Percentiles rank a stretch among this genome's conserved stretches.
These are phyloP conservation scores for Amesomyces nigricolor DNA, from an alignment of 2,329 filamentous ascomycete species.

Conservation along the genomic window DNA sequence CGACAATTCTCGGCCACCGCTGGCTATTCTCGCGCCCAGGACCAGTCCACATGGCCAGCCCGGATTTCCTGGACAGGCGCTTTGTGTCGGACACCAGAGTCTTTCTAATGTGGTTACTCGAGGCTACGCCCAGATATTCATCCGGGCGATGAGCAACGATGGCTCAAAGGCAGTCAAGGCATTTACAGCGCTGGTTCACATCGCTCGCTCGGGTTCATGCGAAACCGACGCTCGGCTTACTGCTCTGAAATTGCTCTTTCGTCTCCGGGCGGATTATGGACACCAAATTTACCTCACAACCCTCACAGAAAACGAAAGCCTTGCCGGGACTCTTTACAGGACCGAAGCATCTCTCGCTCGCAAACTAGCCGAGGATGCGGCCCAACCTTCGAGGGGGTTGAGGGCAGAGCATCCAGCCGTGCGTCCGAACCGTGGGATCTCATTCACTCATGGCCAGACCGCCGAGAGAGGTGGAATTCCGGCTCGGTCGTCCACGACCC, in stretches of 20 bases:
- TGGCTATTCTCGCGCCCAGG: slow-evolving; percentile 28
- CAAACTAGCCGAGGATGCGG: slow-evolving; percentile 48
- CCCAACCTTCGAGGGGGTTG: slow-evolving; percentile 39
- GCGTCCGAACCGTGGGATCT: slow-evolving; percentile 47
- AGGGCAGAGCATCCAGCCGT: slow-evolving; percentile 39
- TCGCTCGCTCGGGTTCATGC: slow-evolving; percentile 54
- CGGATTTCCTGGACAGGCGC: slow-evolving; percentile 28
- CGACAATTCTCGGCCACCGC: slow-evolving; percentile 43
- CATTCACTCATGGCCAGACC: slow-evolving; percentile 44
- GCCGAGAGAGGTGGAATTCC: slow-evolving; percentile 38
- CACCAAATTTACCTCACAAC: slow-evolving; percentile 68
- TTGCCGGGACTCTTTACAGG: slow-evolving; percentile 68
- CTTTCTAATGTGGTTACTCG: slow-evolving; percentile 65
- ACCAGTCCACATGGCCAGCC: slow-evolving; percentile 23
- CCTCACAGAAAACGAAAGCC: slow-evolving; percentile 64
- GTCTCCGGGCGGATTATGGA: slow-evolving; percentile 75
- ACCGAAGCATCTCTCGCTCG: slow-evolving; percentile 49
- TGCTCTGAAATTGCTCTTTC: slow-evolving; percentile 72
- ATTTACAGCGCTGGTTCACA: slow-evolving; percentile 58
- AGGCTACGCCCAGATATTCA: slow-evolving; percentile 70
- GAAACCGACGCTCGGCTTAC: slow-evolving; percentile 66
- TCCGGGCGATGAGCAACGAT: slow-evolving; percentile 63
- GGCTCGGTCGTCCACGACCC: slow-evolving; percentile 39
- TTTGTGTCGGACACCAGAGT: slow-evolving; percentile 39
- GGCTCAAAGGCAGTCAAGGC: slow-evolving; percentile 57